Percentiles rank a stretch among this genome's conserved stretches.
These are phyloP conservation scores for Akanthomyces muscarius DNA, from an alignment of 2,329 filamentous ascomycete genomes.

Conservation along the genomic window DNA sequence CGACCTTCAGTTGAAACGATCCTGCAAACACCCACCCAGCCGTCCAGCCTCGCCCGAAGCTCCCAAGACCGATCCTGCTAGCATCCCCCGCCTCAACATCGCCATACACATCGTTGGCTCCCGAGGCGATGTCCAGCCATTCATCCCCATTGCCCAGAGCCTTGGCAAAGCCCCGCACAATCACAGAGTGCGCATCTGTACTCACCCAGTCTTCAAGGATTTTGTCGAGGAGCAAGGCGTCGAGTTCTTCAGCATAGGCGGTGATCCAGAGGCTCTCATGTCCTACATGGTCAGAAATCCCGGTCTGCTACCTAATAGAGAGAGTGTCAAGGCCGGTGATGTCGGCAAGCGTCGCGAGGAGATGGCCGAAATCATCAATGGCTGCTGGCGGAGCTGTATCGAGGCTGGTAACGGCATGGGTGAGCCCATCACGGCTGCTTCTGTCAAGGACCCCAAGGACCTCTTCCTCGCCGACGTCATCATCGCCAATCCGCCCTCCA, in stretches of 20 bases:
- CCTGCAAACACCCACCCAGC: slow-evolving; percentile 2
- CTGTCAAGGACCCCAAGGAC: slow-evolving; percentile 25
- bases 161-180: slow-evolving; percentile 32
- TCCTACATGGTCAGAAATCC: slow-evolving; percentile 40
- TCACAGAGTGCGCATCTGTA: slow-evolving; percentile 55
- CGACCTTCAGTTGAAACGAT: slow-evolving; percentile 7
- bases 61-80: not conserved
- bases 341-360: slow-evolving; percentile 32
- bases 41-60: not conserved
- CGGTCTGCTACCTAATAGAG: slow-evolving; percentile 33
- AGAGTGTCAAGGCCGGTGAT: slow-evolving; percentile 35
- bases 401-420: slow-evolving; percentile 33
- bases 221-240: slow-evolving; percentile 50
- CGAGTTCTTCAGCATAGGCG: slow-evolving; percentile 56
- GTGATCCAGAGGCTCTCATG: slow-evolving; percentile 49
- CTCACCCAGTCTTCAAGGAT: slow-evolving; percentile 49
- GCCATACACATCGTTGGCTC: slow-evolving; percentile 25
- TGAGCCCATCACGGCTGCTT: slow-evolving; percentile 25
- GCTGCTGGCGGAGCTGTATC: slow-evolving; percentile 35
- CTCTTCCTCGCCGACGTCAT: slow-evolving; percentile 53
- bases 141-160: slow-evolving; percentile 15
- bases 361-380: slow-evolving; percentile 37
- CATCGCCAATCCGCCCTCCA: slow-evolving; percentile 51
- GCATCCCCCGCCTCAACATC: slow-evolving; percentile 21
- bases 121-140: slow-evolving; percentile 21